A percentile compares a stretch with the other conserved stretches of the same genome.
phyloP scores from a whole-genome alignment of 345 rosid genomes.

The Barbarea vulgaris region DNA sequence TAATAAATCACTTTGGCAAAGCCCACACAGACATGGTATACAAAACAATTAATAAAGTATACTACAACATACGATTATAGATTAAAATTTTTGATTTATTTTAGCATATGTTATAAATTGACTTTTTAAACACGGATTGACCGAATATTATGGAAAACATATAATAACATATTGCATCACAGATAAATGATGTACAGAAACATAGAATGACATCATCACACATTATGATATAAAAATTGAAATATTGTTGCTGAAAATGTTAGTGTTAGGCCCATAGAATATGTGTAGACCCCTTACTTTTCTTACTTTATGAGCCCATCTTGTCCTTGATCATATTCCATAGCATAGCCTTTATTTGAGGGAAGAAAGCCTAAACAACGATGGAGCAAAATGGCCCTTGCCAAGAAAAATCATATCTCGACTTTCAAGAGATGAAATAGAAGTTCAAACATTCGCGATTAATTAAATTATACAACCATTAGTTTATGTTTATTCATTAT shows the following conservation, averaged over 20 bases:
- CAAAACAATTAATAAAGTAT: neutral
- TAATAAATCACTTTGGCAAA: neutral
- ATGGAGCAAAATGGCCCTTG: too few relatives aligned
- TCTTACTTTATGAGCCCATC: neutral
- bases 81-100: too few relatives aligned
- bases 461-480: constrained; percentile 10
- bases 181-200: neutral
- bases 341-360: too few relatives aligned
- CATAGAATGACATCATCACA: neutral
- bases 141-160: too few relatives aligned
- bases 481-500: constrained; percentile 24
- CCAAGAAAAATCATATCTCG: neutral
- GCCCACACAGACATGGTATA: neutral
- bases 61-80: too few relatives aligned
- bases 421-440: neutral
- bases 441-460: too few relatives aligned
- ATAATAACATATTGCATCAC: neutral
- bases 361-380: neutral
- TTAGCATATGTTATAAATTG: too few relatives aligned
- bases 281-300: too few relatives aligned
- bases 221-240: too few relatives aligned
- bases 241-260: too few relatives aligned
- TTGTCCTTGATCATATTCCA: neutral
- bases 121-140: neutral
- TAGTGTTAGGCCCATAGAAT: neutral